Evolutionary conservation across 805 yeast genomes (phyloP).

Genomic region (Pichia heedii): DNA sequence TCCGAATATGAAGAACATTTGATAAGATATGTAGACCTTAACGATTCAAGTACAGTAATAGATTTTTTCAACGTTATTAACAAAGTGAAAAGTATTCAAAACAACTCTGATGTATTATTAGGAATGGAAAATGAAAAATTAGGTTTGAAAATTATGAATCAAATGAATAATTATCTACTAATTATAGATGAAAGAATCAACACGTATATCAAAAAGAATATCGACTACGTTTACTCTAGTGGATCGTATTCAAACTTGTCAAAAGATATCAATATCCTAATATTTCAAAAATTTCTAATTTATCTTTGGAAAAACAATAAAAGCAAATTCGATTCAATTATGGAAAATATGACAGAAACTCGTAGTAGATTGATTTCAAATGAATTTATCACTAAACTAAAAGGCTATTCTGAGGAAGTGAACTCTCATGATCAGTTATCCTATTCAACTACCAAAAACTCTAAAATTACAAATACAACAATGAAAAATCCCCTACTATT

Average conservation of each 20-base stretch:
- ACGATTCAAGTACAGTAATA: slow-evolving; percentile 33
- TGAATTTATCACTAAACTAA: slow-evolving; percentile 57
- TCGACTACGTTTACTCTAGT: slow-evolving; percentile 20
- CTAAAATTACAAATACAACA: slow-evolving; percentile 27
- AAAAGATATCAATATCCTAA: slow-evolving; percentile 11
- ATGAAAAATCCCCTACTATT: slow-evolving; percentile 32
- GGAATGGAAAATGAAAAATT: slow-evolving; percentile 58
- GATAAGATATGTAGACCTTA: slow-evolving; percentile 24
- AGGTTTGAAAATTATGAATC: slow-evolving; percentile 56
- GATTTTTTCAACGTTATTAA: slow-evolving; percentile 50
- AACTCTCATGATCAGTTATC: not conserved
- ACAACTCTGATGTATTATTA: slow-evolving; percentile 60
- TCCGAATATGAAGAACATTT: slow-evolving; percentile 63
- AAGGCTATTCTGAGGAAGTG: slow-evolving; percentile 25
- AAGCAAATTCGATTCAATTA: slow-evolving; percentile 47
- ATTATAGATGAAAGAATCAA: slow-evolving; percentile 47
- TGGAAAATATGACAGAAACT: slow-evolving; percentile 56
- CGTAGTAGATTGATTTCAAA: slow-evolving; percentile 55
- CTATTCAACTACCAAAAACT: no score
- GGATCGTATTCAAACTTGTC: slow-evolving; percentile 13
- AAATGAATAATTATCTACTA: slow-evolving; percentile 44
- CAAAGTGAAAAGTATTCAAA: slow-evolving; percentile 56
- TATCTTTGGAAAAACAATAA: slow-evolving; percentile 30
- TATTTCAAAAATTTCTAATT: slow-evolving; percentile 25
- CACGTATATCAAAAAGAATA: slow-evolving; percentile 27